Evolutionary conservation across 1,284 basidiomycete genomes (phyloP), one percentile per base, ranked within the genome.

Genomic region (Tranzscheliella williamsii): DNA sequence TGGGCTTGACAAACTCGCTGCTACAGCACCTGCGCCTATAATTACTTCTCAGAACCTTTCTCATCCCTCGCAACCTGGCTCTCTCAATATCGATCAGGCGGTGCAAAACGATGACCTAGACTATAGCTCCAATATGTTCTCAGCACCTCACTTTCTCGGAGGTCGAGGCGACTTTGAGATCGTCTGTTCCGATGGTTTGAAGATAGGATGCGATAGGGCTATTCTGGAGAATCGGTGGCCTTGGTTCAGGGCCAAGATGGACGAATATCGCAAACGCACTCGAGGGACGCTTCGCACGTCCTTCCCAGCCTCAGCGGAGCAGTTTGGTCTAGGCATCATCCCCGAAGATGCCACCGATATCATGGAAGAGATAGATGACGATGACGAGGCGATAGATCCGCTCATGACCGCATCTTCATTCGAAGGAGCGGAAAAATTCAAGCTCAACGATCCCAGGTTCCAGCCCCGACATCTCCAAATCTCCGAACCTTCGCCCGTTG

Each of bases 401-500:
- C 37, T 51, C 39, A 35, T 62, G 2, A 35, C 40, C 13, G 26
- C 51, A 2, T 27, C 50, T 13, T 29, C 33, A 24, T 17, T 11
- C 27, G 27, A 30, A 4, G 52, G 40, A n/a, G 53, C 21, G 4
- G 55, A 15, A 16, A 58, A 54, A 41, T 51, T 53, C 18, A 50
- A 45, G 34, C 17, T 53, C n/a, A 41, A 38, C 11, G 89, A 92
- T 72, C 87, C 87, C 2, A 83, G 89, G 24, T 81, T 92, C 34
- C 86, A 87, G 0, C 87, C 92, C 0, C 85, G 89, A 33, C 80
- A 85, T 4, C 83, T 97, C 52, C 81, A 86, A 63, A 81, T 97
- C 16, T 88, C 91, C 1, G 92, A 96, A 75, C 87, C 91, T 0
- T 92, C 90, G 66, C 86, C 91, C 0, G 86, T 96, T 56, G 88